A percentile compares a stretch with the other conserved stretches of the same genome.
Conservation (phyloP, 306 rosid genomes). For the Cicer pinnatifidum region DNA sequence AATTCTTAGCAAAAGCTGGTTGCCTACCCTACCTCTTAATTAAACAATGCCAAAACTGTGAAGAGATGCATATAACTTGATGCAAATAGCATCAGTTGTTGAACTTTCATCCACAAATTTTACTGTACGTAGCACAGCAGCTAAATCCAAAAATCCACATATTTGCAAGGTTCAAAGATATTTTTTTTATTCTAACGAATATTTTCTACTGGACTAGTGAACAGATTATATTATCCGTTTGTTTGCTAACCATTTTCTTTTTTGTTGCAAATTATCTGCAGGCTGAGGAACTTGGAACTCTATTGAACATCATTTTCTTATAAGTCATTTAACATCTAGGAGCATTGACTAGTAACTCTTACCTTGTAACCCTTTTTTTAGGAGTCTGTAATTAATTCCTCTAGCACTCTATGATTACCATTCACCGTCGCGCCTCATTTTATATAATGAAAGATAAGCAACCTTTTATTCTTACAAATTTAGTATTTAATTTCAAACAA, state of each 20-base stretch:
- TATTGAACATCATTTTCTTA: conserved; percentile 39
- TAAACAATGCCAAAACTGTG: no score
- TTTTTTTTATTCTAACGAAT: not conserved
- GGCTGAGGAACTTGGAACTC: conserved; percentile 55
- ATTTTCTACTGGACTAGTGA: not conserved
- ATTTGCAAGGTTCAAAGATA: not conserved
- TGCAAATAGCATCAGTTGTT: conserved; percentile 12
- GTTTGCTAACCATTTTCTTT: conserved; percentile 25
- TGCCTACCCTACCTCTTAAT: no score
- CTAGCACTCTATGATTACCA: conserved; percentile 18
- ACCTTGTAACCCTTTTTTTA: not conserved
- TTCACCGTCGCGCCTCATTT: conserved; percentile 33
- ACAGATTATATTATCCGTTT: not conserved
- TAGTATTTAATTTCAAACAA: conserved; percentile 20
- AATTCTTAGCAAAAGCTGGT: no score
- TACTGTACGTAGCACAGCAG: not conserved
- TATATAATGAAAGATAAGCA: conserved; percentile 13
- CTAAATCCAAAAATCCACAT: not conserved
- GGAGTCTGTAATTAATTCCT: conserved; percentile 18
- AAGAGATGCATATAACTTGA: not conserved
- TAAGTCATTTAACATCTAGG: conserved; percentile 39
- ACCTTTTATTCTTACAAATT: conserved; percentile 21
- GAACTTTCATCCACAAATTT: not conserved
- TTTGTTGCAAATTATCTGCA: conserved; percentile 42
- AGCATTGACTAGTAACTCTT: conserved; percentile 24